Evolutionary conservation across 1,139 yeast genomes (phyloP).

Genomic region (Taiozyma onychis): DNA sequence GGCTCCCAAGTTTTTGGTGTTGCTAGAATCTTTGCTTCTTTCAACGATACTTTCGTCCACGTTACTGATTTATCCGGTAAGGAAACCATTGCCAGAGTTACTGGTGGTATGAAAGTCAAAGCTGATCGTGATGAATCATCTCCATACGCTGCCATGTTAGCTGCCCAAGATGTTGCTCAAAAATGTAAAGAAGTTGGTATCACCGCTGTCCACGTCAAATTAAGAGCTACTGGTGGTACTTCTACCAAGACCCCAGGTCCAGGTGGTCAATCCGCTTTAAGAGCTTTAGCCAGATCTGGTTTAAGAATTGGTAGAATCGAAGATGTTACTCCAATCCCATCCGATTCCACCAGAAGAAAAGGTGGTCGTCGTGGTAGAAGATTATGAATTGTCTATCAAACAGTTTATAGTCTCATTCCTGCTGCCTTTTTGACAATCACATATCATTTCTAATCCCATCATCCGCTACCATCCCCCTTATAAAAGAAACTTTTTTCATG

Average conservation of each 20-base stretch:
- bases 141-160: slow-evolving; percentile 99
- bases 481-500: slow-evolving; percentile 10
- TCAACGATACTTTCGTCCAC: slow-evolving; percentile 99
- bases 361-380: slow-evolving; percentile 99
- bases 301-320: slow-evolving; percentile 99
- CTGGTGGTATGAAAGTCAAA: slow-evolving; percentile 99
- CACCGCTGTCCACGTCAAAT: slow-evolving; percentile 98
- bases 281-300: slow-evolving; percentile 99
- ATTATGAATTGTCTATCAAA: slow-evolving; percentile 48
- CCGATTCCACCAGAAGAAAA: slow-evolving; percentile 99
- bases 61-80: slow-evolving; percentile 99
- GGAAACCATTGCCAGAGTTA: slow-evolving; percentile 99
- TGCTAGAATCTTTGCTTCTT: slow-evolving; percentile 99
- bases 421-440: neutral
- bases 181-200: slow-evolving; percentile 99
- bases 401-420: slow-evolving; percentile 1
- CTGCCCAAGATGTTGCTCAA: slow-evolving; percentile 99
- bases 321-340: slow-evolving; percentile 99
- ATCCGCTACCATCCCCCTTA: slow-evolving; percentile 8
- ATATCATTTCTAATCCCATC: slow-evolving; percentile 1
- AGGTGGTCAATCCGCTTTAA: slow-evolving; percentile 99
- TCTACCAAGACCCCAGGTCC: slow-evolving; percentile 99
- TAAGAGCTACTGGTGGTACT: slow-evolving; percentile 99
- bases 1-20: slow-evolving; percentile 99
- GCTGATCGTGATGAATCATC: slow-evolving; percentile 99